phyloP scores from a whole-genome alignment of 108 stramenopile species.

The Poteriospumella lacustris region DNA sequence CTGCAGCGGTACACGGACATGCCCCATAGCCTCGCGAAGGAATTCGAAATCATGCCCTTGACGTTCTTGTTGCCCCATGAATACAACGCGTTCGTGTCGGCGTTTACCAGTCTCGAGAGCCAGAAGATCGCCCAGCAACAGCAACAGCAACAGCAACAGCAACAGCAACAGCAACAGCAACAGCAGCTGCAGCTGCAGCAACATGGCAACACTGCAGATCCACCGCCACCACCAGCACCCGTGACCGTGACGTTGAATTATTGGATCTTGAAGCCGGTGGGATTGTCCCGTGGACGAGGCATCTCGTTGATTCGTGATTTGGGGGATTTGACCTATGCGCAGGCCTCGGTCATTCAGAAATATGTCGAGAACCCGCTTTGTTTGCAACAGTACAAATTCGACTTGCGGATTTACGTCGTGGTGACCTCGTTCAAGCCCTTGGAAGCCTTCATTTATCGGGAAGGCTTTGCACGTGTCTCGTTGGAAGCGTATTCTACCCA shows the following conservation, averaged over 20 bases:
- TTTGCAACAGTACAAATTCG: slow-evolving; percentile 61
- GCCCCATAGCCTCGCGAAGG: slow-evolving; percentile 32
- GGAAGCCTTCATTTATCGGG: slow-evolving; percentile 70
- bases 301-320: slow-evolving; percentile 65
- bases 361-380: slow-evolving; percentile 51
- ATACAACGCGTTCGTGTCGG: slow-evolving; percentile 52
- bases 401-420: slow-evolving; percentile 72
- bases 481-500: slow-evolving; percentile 43
- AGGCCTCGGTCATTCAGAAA: slow-evolving; percentile 54
- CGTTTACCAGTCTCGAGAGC: slow-evolving; percentile 38
- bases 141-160: background rate
- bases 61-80: slow-evolving; percentile 73
- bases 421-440: slow-evolving; percentile 71
- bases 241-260: too few species aligned
- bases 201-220: too few species aligned
- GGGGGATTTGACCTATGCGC: slow-evolving; percentile 57
- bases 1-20: slow-evolving; percentile 49
- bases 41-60: slow-evolving; percentile 61
- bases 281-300: slow-evolving; percentile 68
- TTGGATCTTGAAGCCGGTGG: slow-evolving; percentile 79
- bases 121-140: background rate
- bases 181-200: too few species aligned
- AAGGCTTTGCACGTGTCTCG: slow-evolving; percentile 66
- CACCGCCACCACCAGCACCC: too few species aligned
- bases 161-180: too few species aligned